Conservation (phyloP, 768 basidiomycete genomes). For the Podaxis sp. region DNA sequence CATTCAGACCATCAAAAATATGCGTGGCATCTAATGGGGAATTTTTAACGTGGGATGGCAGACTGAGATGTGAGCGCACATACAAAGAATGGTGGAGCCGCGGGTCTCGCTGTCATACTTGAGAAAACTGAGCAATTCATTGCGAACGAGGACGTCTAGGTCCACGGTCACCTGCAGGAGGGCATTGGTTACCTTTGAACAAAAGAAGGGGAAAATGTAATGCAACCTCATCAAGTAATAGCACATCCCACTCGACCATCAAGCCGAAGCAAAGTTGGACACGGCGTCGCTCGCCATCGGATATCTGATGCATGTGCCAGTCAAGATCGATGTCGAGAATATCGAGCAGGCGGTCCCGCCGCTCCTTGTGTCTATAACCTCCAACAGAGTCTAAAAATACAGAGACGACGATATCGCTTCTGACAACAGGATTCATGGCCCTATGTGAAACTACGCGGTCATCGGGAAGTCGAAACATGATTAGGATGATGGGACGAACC, state of each 20-base stretch:
- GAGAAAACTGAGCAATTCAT: constrained; percentile 86
- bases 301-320: constrained; percentile 95
- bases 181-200: background rate
- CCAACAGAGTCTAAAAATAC: constrained; percentile 96
- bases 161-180: constrained; percentile 84
- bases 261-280: constrained; percentile 96
- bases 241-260: constrained; percentile 91
- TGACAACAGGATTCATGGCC: constrained; percentile 97
- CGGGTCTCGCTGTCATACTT: constrained; percentile 75
- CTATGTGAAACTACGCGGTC: constrained; percentile 27
- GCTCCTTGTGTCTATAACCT: constrained; percentile 88
- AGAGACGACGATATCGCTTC: constrained; percentile 89
- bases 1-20: constrained; percentile 88
- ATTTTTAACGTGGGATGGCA: constrained; percentile 3
- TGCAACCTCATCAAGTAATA: constrained; percentile 91
- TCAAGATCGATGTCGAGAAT: constrained; percentile 93
- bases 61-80: constrained; percentile 43
- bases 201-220: background rate
- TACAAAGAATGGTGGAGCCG: constrained; percentile 87
- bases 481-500: constrained; percentile 40
- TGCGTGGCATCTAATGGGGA: constrained; percentile 79
- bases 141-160: constrained; percentile 91
- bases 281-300: constrained; percentile 88
- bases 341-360: constrained; percentile 81
- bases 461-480: background rate